These are phyloP conservation scores for Colletotrichum ledebouriae DNA, from an alignment of 2,329 filamentous ascomycete genomes.

Conservation along the genomic window DNA sequence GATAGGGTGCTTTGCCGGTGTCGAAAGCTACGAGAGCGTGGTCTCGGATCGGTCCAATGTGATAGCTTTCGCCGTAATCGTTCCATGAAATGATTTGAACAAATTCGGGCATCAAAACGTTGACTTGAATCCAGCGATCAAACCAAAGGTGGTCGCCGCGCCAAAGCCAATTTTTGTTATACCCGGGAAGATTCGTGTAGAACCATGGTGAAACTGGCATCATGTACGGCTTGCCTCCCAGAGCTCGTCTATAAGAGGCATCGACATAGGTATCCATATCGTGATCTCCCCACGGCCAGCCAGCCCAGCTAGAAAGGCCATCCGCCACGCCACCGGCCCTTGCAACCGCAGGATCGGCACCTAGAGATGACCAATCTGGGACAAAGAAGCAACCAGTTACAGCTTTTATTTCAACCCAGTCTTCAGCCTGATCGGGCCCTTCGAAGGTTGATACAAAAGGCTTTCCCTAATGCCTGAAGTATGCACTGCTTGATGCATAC, in stretches of 20 bases:
- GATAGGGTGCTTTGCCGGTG: constrained; percentile 53
- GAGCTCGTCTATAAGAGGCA: constrained; percentile 34
- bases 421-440: constrained; percentile 54
- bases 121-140: constrained; percentile 68
- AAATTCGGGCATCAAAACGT: constrained; percentile 60
- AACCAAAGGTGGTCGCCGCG: constrained; percentile 71
- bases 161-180: constrained; percentile 73
- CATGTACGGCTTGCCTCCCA: constrained; percentile 53
- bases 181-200: constrained; percentile 68
- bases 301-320: constrained; percentile 54
- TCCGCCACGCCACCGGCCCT: constrained; percentile 45
- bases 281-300: constrained; percentile 50
- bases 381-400: constrained; percentile 56
- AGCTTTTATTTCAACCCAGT: constrained; percentile 59
- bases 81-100: constrained; percentile 63
- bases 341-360: constrained; percentile 45
- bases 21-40: constrained; percentile 36
- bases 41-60: constrained; percentile 60
- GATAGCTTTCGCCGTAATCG: constrained; percentile 69
- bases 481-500: constrained; percentile 24
- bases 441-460: constrained; percentile 59
- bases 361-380: constrained; percentile 58
- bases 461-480: constrained; percentile 45
- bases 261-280: constrained; percentile 42
- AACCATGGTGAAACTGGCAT: constrained; percentile 71